phyloP scores from a whole-genome alignment of 257 asterid species.

The Solanum ossicruentum region DNA sequence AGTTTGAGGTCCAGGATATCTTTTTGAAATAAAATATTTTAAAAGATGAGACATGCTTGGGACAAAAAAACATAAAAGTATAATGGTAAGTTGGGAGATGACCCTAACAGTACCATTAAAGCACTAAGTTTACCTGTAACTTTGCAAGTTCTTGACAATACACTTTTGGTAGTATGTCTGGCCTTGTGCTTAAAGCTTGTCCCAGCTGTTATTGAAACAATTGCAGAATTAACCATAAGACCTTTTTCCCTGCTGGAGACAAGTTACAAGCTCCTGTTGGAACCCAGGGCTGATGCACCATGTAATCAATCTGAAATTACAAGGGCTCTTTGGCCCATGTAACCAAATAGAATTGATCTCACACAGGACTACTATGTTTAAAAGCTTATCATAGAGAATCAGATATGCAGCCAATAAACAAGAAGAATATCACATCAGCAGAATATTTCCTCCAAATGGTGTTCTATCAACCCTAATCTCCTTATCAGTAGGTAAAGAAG shows the following conservation, averaged over 20 bases:
- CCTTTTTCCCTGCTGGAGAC: not conserved
- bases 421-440: not conserved
- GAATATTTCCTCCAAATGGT: not conserved
- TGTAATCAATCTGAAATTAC: not conserved
- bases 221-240: not conserved
- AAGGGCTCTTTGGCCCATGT: not conserved
- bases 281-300: not conserved
- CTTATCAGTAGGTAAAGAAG: not conserved
- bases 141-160: conserved; percentile 92
- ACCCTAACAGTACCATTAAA: not conserved
- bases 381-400: not conserved
- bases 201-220: conserved; percentile 65
- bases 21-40: not conserved
- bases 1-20: not conserved
- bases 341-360: not conserved
- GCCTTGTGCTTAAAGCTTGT: conserved; percentile 97
- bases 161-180: conserved; percentile 77
- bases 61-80: not conserved
- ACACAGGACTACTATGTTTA: not conserved
- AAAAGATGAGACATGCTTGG: not conserved
- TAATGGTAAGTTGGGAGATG: not conserved
- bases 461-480: not conserved
- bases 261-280: not conserved
- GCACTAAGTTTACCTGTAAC: conserved; percentile 48
- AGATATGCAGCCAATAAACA: not conserved